A percentile compares a stretch with the other conserved stretches of the same genome.
Conservation (phyloP, 805 yeast species). For the Grigorovia transvaalensis region DNA sequence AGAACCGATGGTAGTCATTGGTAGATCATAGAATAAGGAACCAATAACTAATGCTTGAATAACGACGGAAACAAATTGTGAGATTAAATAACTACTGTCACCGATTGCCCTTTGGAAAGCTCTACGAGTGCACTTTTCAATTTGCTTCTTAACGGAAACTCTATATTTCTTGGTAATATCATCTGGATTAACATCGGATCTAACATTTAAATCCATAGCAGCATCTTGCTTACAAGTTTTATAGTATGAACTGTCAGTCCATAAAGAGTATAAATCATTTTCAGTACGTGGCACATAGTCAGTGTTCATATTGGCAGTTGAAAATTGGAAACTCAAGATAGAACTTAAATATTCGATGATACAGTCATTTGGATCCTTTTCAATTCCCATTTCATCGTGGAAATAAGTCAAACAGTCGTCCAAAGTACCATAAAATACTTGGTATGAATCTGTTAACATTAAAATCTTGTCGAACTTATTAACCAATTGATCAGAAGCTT, state of each 20-base stretch:
- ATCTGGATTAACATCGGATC: slow-evolving; percentile 19
- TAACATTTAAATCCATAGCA: slow-evolving; percentile 20
- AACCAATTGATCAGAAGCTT: slow-evolving; percentile 40
- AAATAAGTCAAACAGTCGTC: slow-evolving; percentile 39
- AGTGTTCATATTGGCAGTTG: slow-evolving; percentile 1
- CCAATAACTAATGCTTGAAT: slow-evolving; percentile 36
- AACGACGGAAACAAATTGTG: slow-evolving; percentile 34
- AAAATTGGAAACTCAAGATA: slow-evolving; percentile 34
- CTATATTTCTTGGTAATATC: slow-evolving; percentile 22
- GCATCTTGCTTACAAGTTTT: slow-evolving; percentile 12
- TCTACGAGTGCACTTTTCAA: slow-evolving; percentile 35
- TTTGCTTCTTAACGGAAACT: slow-evolving; percentile 31
- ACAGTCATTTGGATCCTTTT: slow-evolving; percentile 46
- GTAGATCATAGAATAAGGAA: slow-evolving; percentile 40
- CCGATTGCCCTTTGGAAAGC: slow-evolving; percentile 36
- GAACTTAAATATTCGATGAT: slow-evolving; percentile 56
- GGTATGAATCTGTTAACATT: slow-evolving; percentile 38
- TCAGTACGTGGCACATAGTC: slow-evolving; percentile 23
- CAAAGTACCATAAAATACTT: slow-evolving; percentile 38
- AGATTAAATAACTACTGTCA: slow-evolving; percentile 34
- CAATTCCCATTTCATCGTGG: slow-evolving; percentile 36
- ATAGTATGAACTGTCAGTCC: slow-evolving; percentile 24
- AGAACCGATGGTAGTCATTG: slow-evolving; percentile 36
- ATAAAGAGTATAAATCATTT: slow-evolving; percentile 36
- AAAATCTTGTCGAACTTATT: slow-evolving; percentile 39